These are phyloP conservation scores for Colletotrichum sp. DNA, from an alignment of 2,329 filamentous ascomycete genomes.

Conservation along the genomic window DNA sequence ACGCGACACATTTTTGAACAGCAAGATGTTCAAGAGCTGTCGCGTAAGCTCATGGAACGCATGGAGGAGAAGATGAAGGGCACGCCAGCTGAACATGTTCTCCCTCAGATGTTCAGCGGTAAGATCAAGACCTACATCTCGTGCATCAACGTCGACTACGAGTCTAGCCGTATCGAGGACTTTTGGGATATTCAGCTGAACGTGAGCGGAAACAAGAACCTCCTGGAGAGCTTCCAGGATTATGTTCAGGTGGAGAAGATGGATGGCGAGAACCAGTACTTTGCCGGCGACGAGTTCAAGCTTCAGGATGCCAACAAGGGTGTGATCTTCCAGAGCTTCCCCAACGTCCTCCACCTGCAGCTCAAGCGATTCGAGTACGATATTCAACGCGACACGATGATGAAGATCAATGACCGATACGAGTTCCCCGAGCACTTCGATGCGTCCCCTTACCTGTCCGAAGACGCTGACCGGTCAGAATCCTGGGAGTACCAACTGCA, in stretches of 20 bases:
- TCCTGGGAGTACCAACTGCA: conserved; percentile 92
- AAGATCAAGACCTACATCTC: conserved; percentile 99
- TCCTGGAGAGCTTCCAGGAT: conserved; percentile 94
- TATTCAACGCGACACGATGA: conserved; percentile 94
- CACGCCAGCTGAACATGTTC: conserved; percentile 85
- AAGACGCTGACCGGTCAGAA: conserved; percentile 86
- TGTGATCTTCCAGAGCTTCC: conserved; percentile 95
- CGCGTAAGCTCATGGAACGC: conserved; percentile 94
- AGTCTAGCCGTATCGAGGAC: conserved; percentile 93
- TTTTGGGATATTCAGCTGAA: conserved; percentile 99
- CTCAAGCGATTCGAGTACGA: conserved; percentile 99
- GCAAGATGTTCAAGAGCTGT: conserved; percentile 97
- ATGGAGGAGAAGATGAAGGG: conserved; percentile 99
- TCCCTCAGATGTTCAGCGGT: conserved; percentile 91
- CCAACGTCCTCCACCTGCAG: conserved; percentile 91
- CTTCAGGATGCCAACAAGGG: conserved; percentile 97
- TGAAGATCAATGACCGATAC: conserved; percentile 96
- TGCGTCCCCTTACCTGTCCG: conserved; percentile 84
- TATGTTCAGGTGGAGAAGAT: conserved; percentile 97
- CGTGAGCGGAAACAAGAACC: conserved; percentile 89
- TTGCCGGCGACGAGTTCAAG: conserved; percentile 86
- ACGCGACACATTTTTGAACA: conserved; percentile 98
- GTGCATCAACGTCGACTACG: conserved; percentile 98
- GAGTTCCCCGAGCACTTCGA: conserved; percentile 88
- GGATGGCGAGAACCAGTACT: conserved; percentile 98